Conservation (phyloP, 345 rosid genomes). For the Mercurialis annua region DNA sequence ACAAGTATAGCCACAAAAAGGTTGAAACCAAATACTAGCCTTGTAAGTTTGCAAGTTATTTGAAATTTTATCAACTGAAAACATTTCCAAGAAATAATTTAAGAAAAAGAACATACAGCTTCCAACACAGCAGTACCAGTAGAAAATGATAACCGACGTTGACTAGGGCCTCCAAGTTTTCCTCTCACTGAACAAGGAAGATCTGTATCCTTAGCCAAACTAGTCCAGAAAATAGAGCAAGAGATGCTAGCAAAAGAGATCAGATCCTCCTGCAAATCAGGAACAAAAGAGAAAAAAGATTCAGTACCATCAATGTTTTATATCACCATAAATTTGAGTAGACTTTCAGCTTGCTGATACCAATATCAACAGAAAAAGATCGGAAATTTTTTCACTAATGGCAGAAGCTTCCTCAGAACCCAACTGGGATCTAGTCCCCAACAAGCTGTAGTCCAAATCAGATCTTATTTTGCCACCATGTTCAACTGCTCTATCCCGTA, state of each 20-base stretch:
- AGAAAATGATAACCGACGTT: slow-evolving; percentile 68
- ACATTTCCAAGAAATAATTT: neutral
- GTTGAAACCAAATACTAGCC: neutral
- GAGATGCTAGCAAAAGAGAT: slow-evolving; percentile 57
- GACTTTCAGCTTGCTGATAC: slow-evolving; percentile 35
- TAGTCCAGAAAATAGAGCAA: slow-evolving; percentile 63
- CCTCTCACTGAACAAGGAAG: slow-evolving; percentile 76
- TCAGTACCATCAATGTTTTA: slow-evolving; percentile 10
- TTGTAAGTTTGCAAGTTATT: neutral
- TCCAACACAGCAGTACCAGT: slow-evolving; percentile 64
- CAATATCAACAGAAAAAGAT: slow-evolving; percentile 44
- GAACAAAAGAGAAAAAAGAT: slow-evolving; percentile 3
- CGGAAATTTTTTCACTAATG: slow-evolving; percentile 41
- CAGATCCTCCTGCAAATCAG: slow-evolving; percentile 59
- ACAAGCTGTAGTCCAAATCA: slow-evolving; percentile 22
- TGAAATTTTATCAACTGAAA: slow-evolving; percentile 14
- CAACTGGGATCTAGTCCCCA: slow-evolving; percentile 32
- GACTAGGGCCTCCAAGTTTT: slow-evolving; percentile 97
- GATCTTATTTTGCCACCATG: slow-evolving; percentile 26
- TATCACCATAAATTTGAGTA: neutral
- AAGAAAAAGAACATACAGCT: slow-evolving; percentile 54
- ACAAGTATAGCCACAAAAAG: neutral
- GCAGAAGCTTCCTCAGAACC: slow-evolving; percentile 31
- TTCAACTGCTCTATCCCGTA: slow-evolving; percentile 45
- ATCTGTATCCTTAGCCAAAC: slow-evolving; percentile 33